Conservation (phyloP, 306 rosid species). For the Mimosa bimucronata region DNA sequence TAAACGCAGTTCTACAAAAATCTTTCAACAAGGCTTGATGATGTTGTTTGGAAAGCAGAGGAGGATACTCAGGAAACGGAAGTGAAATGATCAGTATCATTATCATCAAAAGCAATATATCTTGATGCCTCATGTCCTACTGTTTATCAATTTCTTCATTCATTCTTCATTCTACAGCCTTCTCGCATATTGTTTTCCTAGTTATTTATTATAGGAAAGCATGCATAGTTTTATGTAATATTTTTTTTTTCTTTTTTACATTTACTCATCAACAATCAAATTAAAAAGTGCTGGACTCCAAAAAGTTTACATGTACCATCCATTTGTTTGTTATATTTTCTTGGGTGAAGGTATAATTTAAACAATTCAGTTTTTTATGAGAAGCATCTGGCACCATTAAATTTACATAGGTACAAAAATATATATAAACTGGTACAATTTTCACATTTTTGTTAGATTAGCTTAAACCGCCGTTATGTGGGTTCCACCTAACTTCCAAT, state of each 20-base stretch:
- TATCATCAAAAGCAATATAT: slow-evolving; percentile 38
- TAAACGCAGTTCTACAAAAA: slow-evolving; percentile 82
- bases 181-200: slow-evolving; percentile 42
- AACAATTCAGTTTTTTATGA: no score
- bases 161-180: slow-evolving; percentile 3
- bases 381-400: no score
- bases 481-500: no score
- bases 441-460: no score
- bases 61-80: slow-evolving; percentile 67
- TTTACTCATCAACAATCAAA: slow-evolving; percentile 15
- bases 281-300: slow-evolving; percentile 23
- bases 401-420: no score
- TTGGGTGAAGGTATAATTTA: no score
- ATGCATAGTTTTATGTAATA: slow-evolving; percentile 35
- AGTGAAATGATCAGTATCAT: slow-evolving; percentile 39
- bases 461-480: no score
- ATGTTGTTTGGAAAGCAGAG: slow-evolving; percentile 94
- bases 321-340: background rate
- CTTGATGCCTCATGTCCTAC: slow-evolving; percentile 15
- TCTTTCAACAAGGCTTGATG: slow-evolving; percentile 78
- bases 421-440: no score
- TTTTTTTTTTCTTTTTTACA: no score
- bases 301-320: background rate
- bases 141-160: slow-evolving; percentile 35
- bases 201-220: slow-evolving; percentile 50